phyloP scores from a whole-genome alignment of 352 stramenopile genomes.

The Phytopythium chamaehyphon region DNA sequence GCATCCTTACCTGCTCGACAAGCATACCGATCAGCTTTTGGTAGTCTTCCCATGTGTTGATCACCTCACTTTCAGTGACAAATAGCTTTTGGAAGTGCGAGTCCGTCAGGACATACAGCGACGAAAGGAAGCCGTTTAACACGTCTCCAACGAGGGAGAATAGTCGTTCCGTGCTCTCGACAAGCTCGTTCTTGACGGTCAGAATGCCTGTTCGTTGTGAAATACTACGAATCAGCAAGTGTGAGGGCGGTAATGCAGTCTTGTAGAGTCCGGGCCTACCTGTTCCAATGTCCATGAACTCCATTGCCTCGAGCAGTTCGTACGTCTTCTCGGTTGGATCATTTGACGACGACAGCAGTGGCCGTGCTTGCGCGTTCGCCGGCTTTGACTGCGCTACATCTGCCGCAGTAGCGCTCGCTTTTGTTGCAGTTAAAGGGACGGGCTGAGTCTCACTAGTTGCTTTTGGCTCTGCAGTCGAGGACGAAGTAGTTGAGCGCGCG shows the following conservation, averaged over 20 bases:
- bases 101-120: slow-evolving; percentile 58
- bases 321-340: slow-evolving; percentile 60
- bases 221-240: too few species aligned
- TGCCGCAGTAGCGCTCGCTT: slow-evolving; percentile 1
- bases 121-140: slow-evolving; percentile 57
- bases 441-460: too few species aligned
- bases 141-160: slow-evolving; percentile 64
- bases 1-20: slow-evolving; percentile 76
- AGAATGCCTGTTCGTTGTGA: slow-evolving; percentile 36
- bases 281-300: slow-evolving; percentile 87
- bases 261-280: slow-evolving; percentile 25
- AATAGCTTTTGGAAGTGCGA: slow-evolving; percentile 69
- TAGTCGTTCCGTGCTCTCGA: slow-evolving; percentile 56
- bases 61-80: slow-evolving; percentile 70
- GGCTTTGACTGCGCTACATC: neutral
- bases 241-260: too few species aligned
- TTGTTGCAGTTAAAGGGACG: neutral
- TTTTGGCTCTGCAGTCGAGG: slow-evolving; percentile 2
- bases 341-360: slow-evolving; percentile 6
- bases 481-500: slow-evolving; percentile 1
- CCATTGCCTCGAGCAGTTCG: slow-evolving; percentile 83
- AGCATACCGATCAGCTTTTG: slow-evolving; percentile 82
- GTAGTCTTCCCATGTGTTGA: slow-evolving; percentile 82
- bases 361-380: neutral
- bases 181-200: slow-evolving; percentile 83